A percentile compares a stretch with the other conserved stretches of the same genome.
Conservation (phyloP, 257 asterid genomes). For the Nyctanthes arbortristis region DNA sequence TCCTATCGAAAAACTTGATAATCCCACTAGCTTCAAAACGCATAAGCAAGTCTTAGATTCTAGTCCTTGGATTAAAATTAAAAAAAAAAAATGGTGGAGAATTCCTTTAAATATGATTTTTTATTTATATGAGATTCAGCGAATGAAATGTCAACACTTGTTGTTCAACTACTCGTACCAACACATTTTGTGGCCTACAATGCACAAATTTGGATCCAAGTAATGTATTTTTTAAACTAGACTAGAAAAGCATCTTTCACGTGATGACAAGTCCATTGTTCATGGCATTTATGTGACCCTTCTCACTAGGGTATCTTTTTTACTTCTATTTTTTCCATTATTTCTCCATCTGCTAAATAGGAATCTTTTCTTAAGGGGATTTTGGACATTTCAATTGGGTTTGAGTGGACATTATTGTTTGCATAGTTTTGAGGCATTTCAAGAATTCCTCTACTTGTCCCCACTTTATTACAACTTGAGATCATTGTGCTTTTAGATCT, state of each 20-base stretch:
- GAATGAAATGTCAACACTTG: background rate
- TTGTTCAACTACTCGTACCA: background rate
- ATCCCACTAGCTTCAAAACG: too few relatives aligned
- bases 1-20: too few relatives aligned
- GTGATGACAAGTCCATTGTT: conserved; percentile 36
- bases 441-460: conserved; percentile 14
- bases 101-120: background rate
- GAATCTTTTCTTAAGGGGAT: conserved; percentile 23
- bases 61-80: background rate
- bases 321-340: background rate
- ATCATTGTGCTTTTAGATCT: conserved; percentile 14
- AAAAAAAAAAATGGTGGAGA: background rate
- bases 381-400: conserved; percentile 20
- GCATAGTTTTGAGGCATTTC: conserved; percentile 14
- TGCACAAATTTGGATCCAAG: conserved; percentile 20
- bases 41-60: background rate
- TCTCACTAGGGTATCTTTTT: conserved; percentile 2
- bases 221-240: conserved; percentile 20
- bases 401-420: conserved; percentile 16
- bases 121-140: background rate
- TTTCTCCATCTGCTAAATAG: background rate
- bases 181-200: background rate
- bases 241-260: conserved; percentile 44
- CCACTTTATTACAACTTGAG: background rate
- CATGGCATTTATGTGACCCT: conserved; percentile 21